These are phyloP conservation scores for Yarrowia hollandica DNA, from an alignment of 805 yeast genomes.

Conservation along the genomic window DNA sequence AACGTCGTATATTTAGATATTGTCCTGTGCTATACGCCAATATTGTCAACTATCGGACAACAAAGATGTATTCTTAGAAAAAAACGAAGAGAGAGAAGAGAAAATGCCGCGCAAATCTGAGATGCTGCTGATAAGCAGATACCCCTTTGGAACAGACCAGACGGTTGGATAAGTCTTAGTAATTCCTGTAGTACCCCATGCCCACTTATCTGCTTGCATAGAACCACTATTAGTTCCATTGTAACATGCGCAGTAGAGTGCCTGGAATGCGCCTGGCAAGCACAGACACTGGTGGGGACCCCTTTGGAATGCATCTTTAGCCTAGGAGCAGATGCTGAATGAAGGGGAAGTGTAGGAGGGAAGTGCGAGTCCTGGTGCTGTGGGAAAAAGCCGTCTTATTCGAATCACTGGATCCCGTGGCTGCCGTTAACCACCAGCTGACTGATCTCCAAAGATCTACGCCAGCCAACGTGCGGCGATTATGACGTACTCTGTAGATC, in stretches of 20 bases:
- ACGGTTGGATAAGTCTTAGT: too few relatives aligned
- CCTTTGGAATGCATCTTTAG: background rate
- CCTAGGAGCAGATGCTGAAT: background rate
- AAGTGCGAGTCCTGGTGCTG: too few relatives aligned
- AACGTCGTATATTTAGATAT: background rate
- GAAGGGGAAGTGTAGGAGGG: too few relatives aligned
- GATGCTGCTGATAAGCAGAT: too few relatives aligned
- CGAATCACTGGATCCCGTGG: too few relatives aligned
- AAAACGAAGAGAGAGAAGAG: too few relatives aligned
- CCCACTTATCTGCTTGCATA: background rate
- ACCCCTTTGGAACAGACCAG: background rate
- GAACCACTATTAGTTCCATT: too few relatives aligned
- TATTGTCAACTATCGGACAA: too few relatives aligned
- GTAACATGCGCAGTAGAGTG: background rate
- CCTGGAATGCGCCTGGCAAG: background rate
- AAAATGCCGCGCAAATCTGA: too few relatives aligned
- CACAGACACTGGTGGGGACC: background rate
- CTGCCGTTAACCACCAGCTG: background rate
- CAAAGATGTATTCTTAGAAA: too few relatives aligned
- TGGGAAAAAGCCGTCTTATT: too few relatives aligned
- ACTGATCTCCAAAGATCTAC: background rate
- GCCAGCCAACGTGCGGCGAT: conserved; percentile 13
- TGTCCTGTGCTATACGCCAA: background rate
- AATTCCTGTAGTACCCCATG: too few relatives aligned
- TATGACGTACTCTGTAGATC: background rate